A percentile compares a stretch with the other conserved stretches of the same genome.
These are phyloP conservation scores for Fraxinus xanthoxyloides DNA, from an alignment of 305 asterid species.

Conservation along the genomic window DNA sequence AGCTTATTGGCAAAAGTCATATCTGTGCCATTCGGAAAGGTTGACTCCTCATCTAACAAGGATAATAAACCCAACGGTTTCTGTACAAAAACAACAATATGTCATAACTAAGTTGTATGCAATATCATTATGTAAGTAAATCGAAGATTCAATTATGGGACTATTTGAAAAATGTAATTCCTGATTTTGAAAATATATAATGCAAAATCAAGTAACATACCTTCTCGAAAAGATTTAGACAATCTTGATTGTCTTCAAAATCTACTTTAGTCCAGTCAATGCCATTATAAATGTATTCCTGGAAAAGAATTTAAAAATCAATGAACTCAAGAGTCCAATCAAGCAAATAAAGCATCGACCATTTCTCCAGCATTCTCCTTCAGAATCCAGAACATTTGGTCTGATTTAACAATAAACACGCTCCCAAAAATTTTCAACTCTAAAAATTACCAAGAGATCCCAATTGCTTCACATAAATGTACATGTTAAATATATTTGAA, in stretches of 20 bases:
- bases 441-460: background rate
- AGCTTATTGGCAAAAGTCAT: constrained; percentile 94
- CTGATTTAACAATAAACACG: background rate
- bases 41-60: constrained; percentile 94
- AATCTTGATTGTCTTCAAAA: constrained; percentile 93
- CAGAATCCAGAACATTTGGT: constrained; percentile 4
- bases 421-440: background rate
- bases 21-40: constrained; percentile 97
- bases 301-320: constrained; percentile 25
- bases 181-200: background rate
- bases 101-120: background rate
- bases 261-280: constrained; percentile 96
- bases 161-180: background rate
- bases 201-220: constrained; percentile 33
- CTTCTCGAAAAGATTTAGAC: constrained; percentile 94
- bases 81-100: constrained; percentile 43
- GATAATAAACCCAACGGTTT: constrained; percentile 91
- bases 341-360: background rate
- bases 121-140: background rate
- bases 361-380: constrained; percentile 9
- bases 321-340: background rate
- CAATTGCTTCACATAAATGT: background rate
- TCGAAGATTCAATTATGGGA: background rate
- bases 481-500: background rate
- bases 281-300: constrained; percentile 97